phyloP scores from a whole-genome alignment of 331 rosid species.

The Arachis monticola region DNA sequence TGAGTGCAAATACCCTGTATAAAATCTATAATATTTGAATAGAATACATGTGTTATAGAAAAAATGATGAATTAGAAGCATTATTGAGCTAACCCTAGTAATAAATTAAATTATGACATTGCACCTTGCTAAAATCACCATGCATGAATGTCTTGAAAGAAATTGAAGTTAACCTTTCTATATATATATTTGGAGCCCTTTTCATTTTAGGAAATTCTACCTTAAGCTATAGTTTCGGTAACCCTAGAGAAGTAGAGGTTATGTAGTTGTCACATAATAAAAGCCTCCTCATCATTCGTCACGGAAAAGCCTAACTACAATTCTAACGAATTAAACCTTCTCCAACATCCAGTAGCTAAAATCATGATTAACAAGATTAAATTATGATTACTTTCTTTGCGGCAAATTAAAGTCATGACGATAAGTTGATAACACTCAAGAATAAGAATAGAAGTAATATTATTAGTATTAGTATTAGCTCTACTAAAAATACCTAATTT shows the following conservation, averaged over 20 bases:
- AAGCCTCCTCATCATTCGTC: background rate
- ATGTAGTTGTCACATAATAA: slow-evolving; percentile 1
- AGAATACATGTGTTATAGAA: no score
- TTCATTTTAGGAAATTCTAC: background rate
- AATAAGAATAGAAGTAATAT: background rate
- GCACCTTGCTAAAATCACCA: slow-evolving; percentile 3
- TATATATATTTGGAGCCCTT: background rate
- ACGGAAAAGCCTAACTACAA: background rate
- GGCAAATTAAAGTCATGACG: background rate
- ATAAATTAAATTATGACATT: background rate
- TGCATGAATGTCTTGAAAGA: background rate
- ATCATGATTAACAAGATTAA: background rate
- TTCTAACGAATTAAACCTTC: background rate
- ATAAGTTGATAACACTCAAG: background rate
- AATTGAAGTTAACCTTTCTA: background rate
- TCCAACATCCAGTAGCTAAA: background rate
- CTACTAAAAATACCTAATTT: background rate
- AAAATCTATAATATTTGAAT: no score
- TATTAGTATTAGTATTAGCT: background rate
- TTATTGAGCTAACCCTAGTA: background rate
- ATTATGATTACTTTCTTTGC: background rate
- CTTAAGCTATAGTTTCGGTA: slow-evolving; percentile 6
- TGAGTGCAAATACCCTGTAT: no score
- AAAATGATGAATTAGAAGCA: no score
- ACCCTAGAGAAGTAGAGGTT: background rate